phyloP scores from a whole-genome alignment of 1,139 yeast genomes.

The Meyerozyma smithsonii region DNA sequence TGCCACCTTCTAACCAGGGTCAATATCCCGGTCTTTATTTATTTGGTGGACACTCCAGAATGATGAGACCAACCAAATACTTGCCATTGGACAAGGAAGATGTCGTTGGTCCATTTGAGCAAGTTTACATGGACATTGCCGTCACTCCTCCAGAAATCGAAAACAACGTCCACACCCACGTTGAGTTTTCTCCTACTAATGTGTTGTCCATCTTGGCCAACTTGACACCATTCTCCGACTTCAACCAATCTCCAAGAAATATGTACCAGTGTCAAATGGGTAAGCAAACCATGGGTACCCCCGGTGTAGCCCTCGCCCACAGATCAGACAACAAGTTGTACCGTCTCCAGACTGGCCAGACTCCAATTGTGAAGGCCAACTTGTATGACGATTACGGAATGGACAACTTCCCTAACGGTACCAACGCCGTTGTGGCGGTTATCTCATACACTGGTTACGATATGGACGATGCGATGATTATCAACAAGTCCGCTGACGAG shows the following conservation, averaged over 20 bases:
- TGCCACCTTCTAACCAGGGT: constrained; percentile 91
- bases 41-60: constrained; percentile 89
- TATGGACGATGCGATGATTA: constrained; percentile 99
- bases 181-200: constrained; percentile 92
- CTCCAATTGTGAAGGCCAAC: constrained; percentile 94
- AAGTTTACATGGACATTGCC: constrained; percentile 94
- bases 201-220: constrained; percentile 91
- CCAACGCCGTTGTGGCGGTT: constrained; percentile 97
- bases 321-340: constrained; percentile 94
- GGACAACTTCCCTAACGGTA: constrained; percentile 98
- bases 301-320: constrained; percentile 90
- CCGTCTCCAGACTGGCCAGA: constrained; percentile 91
- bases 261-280: constrained; percentile 99
- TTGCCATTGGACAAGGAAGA: constrained; percentile 80
- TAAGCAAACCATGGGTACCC: constrained; percentile 99
- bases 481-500: constrained; percentile 94
- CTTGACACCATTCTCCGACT: constrained; percentile 95
- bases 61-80: constrained; percentile 94
- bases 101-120: constrained; percentile 95
- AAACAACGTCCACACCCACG: constrained; percentile 79
- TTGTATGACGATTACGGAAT: constrained; percentile 94
- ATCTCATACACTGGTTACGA: constrained; percentile 98
- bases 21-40: constrained; percentile 94
- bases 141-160: constrained; percentile 91
- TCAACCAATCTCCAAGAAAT: constrained; percentile 98